phyloP scores from a whole-genome alignment of 2,329 filamentous ascomycete species.

The Aspergillus cejpii region DNA sequence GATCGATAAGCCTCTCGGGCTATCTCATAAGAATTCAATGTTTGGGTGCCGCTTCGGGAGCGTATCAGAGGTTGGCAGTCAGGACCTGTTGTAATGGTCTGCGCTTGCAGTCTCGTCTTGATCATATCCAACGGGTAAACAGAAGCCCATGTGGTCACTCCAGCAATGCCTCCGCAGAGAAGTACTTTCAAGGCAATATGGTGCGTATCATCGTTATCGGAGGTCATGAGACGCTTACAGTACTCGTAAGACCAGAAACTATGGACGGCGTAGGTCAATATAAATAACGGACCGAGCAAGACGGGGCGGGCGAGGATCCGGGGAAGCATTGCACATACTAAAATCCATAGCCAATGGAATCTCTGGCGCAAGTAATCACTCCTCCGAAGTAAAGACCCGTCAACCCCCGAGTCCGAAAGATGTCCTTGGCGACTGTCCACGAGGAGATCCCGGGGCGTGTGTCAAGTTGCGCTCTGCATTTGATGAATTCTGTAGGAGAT shows the following conservation, averaged over 20 bases:
- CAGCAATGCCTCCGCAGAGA: slow-evolving; percentile 79
- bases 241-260: slow-evolving; percentile 87
- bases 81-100: slow-evolving; percentile 38
- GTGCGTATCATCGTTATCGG: slow-evolving; percentile 42
- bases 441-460: slow-evolving; percentile 47
- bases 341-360: slow-evolving; percentile 91
- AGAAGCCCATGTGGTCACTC: slow-evolving; percentile 79
- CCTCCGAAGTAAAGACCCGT: slow-evolving; percentile 76
- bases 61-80: slow-evolving; percentile 22
- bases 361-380: slow-evolving; percentile 69
- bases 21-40: slow-evolving; percentile 55
- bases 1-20: slow-evolving; percentile 59
- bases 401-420: slow-evolving; percentile 54
- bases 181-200: slow-evolving; percentile 58
- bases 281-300: slow-evolving; percentile 8
- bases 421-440: slow-evolving; percentile 57
- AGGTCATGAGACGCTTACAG: slow-evolving; percentile 54
- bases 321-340: slow-evolving; percentile 51
- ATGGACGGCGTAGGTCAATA: slow-evolving; percentile 8
- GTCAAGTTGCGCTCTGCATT: slow-evolving; percentile 75
- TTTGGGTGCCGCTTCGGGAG: slow-evolving; percentile 14
- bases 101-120: slow-evolving; percentile 85
- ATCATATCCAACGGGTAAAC: slow-evolving; percentile 88
- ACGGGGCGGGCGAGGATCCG: slow-evolving; percentile 7
- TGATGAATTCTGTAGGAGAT: slow-evolving; percentile 83